Evolutionary conservation across 1,139 yeast genomes (phyloP), one percentile per base, ranked within the genome.

Genomic region (Candida sanyaensis): DNA sequence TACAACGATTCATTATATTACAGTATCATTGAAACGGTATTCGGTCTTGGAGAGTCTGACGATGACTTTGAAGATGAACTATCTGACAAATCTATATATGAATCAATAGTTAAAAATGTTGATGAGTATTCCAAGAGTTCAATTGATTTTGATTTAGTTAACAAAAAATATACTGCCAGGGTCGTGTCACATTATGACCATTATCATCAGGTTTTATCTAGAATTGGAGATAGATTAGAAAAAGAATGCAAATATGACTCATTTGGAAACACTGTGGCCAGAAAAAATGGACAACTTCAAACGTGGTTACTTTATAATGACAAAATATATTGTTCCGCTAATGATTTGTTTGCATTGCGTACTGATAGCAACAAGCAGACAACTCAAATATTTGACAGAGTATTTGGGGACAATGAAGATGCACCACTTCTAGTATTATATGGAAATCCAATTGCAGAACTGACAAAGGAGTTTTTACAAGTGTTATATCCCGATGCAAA

Each of bases 331-430:
- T 88, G 96, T 59, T 80, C 86, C 10, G 69, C 81, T 1, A 86
- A 78, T 50, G 89, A 84, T 46, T 77, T 88, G 2, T 89, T 78
- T 65, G 93, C 96, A 0, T 68, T 88, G 45, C 55, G 54, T 5
- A 54, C 64, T 3, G 57, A 57, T 23, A 41, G 52, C 36, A 41
- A 50, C 6, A 34, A 49, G 6, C 52, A 49, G 28, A 47, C 45
- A 0, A 55, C 72, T 2, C 50, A 69, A 4, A 75, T 81, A 0
- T 78, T 80, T 53, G 96, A 88, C 60, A 71, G 91, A 53, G 66
- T 85, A 0, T 67, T 86, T 45, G 91, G 92, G 0, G 34, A 43
- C 1, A 64, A 66, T 45, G 46, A 55, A 0, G 58, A 67, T 2
- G 80, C 85, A 0, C 80, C 79, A 0, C 42, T 73, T 12, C 57